Percentiles rank a stretch among this genome's conserved stretches.
These are phyloP conservation scores for Nitzschia palea DNA, from an alignment of 108 stramenopile genomes.

Conservation along the genomic window DNA sequence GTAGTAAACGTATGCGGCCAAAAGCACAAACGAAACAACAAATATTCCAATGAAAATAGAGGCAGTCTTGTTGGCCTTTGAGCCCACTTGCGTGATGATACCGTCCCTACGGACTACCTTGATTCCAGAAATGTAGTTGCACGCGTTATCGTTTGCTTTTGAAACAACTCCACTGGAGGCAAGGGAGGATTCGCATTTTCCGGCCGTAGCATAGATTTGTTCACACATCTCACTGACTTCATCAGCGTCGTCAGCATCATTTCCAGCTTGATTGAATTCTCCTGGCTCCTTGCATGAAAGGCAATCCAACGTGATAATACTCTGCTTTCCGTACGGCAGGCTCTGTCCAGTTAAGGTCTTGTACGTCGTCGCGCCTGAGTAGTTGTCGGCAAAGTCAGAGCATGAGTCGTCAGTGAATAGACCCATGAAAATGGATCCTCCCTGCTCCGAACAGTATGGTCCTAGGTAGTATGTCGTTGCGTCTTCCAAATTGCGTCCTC, in stretches of 20 bases:
- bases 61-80: conserved; percentile 62
- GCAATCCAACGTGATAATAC: conserved; percentile 69
- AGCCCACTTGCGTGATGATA: conserved; percentile 35
- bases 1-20: conserved; percentile 79
- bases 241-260: conserved; percentile 49
- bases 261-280: conserved; percentile 43
- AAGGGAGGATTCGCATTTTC: conserved; percentile 79
- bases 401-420: conserved; percentile 81
- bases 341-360: conserved; percentile 37
- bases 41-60: conserved; percentile 81
- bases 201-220: conserved; percentile 57
- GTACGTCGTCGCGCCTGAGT: conserved; percentile 48
- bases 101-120: conserved; percentile 74
- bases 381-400: conserved; percentile 54
- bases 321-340: conserved; percentile 58
- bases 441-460: conserved; percentile 82
- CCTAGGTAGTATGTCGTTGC: conserved; percentile 60
- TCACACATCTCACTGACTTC: conserved; percentile 68
- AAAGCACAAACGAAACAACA: conserved; percentile 73
- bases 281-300: conserved; percentile 60
- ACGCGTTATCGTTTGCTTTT: conserved; percentile 66
- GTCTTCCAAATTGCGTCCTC: conserved; percentile 11
- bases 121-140: conserved; percentile 85
- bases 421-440: conserved; percentile 70
- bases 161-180: conserved; percentile 21